Conservation (phyloP, 495 filamentous ascomycete species). For the Penicillium subrubescens region DNA sequence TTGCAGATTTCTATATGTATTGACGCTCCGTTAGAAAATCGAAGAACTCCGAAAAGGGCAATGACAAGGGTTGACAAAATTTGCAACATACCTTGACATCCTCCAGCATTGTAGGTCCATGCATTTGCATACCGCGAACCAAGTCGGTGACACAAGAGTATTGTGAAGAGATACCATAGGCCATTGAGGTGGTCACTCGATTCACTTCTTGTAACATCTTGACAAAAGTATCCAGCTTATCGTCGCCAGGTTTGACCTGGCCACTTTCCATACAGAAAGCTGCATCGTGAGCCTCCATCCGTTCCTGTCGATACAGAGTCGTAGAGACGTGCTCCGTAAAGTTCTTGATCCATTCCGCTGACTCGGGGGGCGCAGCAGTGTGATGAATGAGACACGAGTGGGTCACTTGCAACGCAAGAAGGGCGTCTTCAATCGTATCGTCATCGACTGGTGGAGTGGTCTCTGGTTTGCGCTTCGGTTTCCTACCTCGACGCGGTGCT, state of each 20-base stretch:
- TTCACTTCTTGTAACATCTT: slow-evolving; percentile 80
- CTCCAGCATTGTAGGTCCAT: slow-evolving; percentile 63
- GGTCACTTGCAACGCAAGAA: slow-evolving; percentile 70
- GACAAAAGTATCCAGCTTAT: slow-evolving; percentile 67
- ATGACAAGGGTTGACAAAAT: neutral
- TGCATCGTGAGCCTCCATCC: slow-evolving; percentile 52
- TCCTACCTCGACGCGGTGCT: slow-evolving; percentile 29
- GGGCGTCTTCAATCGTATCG: slow-evolving; percentile 71
- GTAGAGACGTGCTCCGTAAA: slow-evolving; percentile 84
- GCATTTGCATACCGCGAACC: slow-evolving; percentile 56
- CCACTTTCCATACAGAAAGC: slow-evolving; percentile 84
- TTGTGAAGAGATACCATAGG: slow-evolving; percentile 66
- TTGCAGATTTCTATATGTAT: slow-evolving; percentile 58
- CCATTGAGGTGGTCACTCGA: slow-evolving; percentile 72
- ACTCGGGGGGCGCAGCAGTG: slow-evolving; percentile 60
- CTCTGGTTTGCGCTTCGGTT: slow-evolving; percentile 47
- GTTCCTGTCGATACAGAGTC: slow-evolving; percentile 65
- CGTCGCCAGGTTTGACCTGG: slow-evolving; percentile 74
- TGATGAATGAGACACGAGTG: slow-evolving; percentile 74
- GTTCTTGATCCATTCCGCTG: slow-evolving; percentile 73
- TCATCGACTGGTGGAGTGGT: slow-evolving; percentile 62
- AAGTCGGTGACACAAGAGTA: slow-evolving; percentile 62
- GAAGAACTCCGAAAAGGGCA: neutral
- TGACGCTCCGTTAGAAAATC: slow-evolving; percentile 10
- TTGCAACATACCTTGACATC: slow-evolving; percentile 51